These are phyloP conservation scores for Nephelium lappaceum DNA, from an alignment of 345 rosid genomes.

Conservation along the genomic window DNA sequence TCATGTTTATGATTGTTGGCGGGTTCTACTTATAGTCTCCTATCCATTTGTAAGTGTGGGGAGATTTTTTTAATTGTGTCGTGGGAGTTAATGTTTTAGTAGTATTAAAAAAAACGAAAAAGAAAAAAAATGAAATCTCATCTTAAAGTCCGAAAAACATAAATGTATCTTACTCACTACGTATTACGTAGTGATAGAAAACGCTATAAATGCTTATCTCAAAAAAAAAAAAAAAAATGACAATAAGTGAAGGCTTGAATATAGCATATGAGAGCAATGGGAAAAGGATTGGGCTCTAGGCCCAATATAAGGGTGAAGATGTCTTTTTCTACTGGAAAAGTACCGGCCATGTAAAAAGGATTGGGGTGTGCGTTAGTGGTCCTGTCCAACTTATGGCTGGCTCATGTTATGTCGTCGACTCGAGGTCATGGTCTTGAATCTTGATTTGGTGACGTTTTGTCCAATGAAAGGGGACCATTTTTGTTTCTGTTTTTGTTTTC, in stretches of 20 bases:
- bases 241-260: not conserved
- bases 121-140: no score
- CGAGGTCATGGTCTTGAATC: not conserved
- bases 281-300: not conserved
- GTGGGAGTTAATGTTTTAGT: no score
- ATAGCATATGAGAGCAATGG: not conserved
- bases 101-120: no score
- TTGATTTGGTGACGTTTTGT: not conserved
- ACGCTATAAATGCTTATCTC: no score
- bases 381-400: constrained; percentile 23
- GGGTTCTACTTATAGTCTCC: no score
- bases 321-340: not conserved
- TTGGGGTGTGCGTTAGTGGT: constrained; percentile 16
- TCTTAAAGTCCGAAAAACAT: no score
- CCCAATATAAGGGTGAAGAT: constrained; percentile 4
- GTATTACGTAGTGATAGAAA: no score
- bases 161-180: no score
- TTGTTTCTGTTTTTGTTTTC: not conserved
- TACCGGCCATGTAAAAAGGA: not conserved
- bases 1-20: no score
- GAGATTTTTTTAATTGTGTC: no score
- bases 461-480: not conserved
- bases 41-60: no score
- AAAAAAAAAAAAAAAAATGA: no score
- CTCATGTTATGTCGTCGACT: not conserved